phyloP scores from a whole-genome alignment of 148 eudicot species.

The Chenopodium quinoa region DNA sequence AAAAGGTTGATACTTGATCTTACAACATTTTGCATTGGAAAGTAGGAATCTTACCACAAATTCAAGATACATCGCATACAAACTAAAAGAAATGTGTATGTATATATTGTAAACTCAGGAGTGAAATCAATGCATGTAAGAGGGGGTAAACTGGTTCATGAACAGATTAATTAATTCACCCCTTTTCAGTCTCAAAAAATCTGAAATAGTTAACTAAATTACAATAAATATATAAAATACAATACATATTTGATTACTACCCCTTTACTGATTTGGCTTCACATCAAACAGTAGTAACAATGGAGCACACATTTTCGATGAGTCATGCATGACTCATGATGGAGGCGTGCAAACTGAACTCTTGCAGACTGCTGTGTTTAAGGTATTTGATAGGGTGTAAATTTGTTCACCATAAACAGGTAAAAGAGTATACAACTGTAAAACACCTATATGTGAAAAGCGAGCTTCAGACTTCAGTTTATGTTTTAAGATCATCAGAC shows the following conservation, averaged over 20 bases:
- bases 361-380: not conserved
- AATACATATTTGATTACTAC: not conserved
- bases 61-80: too few species aligned
- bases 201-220: not conserved
- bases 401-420: not conserved
- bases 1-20: too few species aligned
- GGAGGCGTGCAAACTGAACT: not conserved
- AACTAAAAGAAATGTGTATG: too few species aligned
- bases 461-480: not conserved
- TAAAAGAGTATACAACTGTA: not conserved
- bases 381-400: not conserved
- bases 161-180: too few species aligned
- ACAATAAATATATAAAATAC: not conserved
- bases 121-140: too few species aligned
- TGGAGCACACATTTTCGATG: not conserved
- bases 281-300: too few species aligned
- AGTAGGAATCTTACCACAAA: too few species aligned
- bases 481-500: slow-evolving; percentile 72
- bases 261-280: too few species aligned
- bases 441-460: not conserved
- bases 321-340: not conserved
- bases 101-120: too few species aligned
- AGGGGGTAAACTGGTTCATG: too few species aligned
- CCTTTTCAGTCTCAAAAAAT: not conserved
- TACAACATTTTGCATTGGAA: too few species aligned